Conservation (phyloP, 169 alveolate species). For the Plasmodium knowlesi region DNA sequence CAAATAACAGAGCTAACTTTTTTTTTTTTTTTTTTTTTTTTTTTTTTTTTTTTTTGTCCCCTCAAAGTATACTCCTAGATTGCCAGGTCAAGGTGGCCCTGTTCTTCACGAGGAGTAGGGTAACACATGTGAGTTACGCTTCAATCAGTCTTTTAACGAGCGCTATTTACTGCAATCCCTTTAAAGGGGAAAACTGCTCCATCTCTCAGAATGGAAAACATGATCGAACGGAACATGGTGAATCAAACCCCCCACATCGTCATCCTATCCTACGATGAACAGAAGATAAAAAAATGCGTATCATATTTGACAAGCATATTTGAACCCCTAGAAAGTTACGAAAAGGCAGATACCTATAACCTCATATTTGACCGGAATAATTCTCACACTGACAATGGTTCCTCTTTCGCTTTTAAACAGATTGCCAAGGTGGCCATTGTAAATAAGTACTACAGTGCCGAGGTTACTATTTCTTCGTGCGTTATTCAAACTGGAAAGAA, state of each 20-base stretch:
- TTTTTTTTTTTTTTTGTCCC: neutral
- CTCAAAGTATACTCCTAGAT: neutral
- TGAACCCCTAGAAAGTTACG: conserved; percentile 29
- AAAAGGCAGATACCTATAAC: neutral
- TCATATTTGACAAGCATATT: neutral
- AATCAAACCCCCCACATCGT: conserved; percentile 27
- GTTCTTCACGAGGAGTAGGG: neutral
- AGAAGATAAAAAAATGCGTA: conserved; percentile 2
- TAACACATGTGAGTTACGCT: neutral
- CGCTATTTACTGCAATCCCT: neutral
- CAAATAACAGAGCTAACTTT: neutral
- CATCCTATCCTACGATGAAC: conserved; percentile 23
- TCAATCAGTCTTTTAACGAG: neutral
- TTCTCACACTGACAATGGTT: neutral
- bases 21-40: neutral
- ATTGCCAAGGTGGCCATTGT: conserved; percentile 25
- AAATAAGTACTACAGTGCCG: conserved; percentile 53
- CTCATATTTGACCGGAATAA: neutral
- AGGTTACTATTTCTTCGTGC: conserved; percentile 30
- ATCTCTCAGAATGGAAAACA: neutral
- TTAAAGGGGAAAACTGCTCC: neutral
- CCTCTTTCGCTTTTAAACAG: conserved; percentile 14
- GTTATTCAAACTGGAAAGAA: neutral
- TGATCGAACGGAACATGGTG: neutral
- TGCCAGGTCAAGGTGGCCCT: neutral